Evolutionary conservation across 306 rosid genomes (phyloP).

Genomic region (Ormosia semicastrata): DNA sequence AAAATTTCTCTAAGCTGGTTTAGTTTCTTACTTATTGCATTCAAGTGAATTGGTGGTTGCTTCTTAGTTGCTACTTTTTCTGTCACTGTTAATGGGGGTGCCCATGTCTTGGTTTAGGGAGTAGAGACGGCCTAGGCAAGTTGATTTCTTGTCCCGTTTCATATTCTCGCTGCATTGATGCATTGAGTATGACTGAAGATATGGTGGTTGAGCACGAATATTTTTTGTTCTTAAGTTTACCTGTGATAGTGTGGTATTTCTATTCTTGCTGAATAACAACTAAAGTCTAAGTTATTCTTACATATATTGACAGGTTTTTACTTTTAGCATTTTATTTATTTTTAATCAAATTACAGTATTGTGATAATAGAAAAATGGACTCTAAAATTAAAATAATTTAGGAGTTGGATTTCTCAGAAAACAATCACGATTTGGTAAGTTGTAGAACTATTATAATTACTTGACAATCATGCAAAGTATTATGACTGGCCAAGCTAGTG

Average conservation of each 20-base stretch:
- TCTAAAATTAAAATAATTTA: not conserved
- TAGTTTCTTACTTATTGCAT: not conserved
- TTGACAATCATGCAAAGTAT: not conserved
- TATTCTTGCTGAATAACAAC: constrained; percentile 2
- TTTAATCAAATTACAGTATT: not conserved
- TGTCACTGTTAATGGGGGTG: not conserved
- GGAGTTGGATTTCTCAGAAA: not conserved
- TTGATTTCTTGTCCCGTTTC: not conserved
- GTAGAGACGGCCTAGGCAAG: not conserved
- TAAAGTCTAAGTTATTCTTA: not conserved
- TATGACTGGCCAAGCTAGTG: not conserved
- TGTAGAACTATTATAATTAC: not conserved
- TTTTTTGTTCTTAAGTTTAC: not conserved
- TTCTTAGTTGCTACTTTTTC: not conserved
- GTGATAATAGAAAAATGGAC: not conserved
- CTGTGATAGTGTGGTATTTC: not conserved
- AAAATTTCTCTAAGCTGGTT: not conserved
- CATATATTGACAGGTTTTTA: not conserved
- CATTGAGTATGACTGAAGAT: not conserved
- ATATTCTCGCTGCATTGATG: not conserved
- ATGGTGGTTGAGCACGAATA: not conserved
- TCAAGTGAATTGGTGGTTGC: not conserved
- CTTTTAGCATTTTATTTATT: not conserved
- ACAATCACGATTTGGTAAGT: constrained; percentile 15
- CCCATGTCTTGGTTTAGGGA: not conserved